These are phyloP conservation scores for Spencermartinsiella ligniputridi DNA, from an alignment of 1,139 yeast species.

Conservation along the genomic window DNA sequence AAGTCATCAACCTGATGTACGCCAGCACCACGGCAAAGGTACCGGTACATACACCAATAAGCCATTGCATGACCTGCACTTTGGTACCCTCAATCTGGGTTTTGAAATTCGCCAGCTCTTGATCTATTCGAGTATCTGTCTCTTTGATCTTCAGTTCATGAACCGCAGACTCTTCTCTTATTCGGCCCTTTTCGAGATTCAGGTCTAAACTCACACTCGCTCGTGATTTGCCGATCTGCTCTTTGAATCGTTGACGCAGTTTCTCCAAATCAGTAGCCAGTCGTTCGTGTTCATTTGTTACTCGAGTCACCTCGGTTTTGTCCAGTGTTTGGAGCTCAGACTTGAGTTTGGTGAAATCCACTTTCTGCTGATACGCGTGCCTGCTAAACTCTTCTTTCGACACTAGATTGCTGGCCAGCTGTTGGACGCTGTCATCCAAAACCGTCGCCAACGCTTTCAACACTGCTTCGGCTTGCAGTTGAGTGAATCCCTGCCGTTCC, in stretches of 20 bases:
- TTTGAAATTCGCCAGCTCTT: constrained; percentile 90
- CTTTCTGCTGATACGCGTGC: constrained; percentile 90
- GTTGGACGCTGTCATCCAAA: constrained; percentile 73
- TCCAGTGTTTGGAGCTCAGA: constrained; percentile 89
- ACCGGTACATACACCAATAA: constrained; percentile 97
- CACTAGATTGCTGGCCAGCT: constrained; percentile 71
- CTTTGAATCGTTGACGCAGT: constrained; percentile 75
- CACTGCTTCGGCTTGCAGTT: constrained; percentile 76
- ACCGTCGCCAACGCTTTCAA: constrained; percentile 72
- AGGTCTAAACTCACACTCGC: constrained; percentile 88
- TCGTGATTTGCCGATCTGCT: constrained; percentile 85
- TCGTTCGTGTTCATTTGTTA: constrained; percentile 85
- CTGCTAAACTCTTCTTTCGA: constrained; percentile 77
- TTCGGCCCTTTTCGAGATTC: constrained; percentile 90
- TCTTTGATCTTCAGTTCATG: constrained; percentile 93
- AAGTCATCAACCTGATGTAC: constrained; percentile 78
- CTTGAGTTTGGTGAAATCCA: constrained; percentile 88
- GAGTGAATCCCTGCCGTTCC: constrained; percentile 65
- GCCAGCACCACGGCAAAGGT: constrained; percentile 91
- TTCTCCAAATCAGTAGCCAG: constrained; percentile 82
- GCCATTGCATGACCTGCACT: constrained; percentile 96
- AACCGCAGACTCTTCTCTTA: constrained; percentile 86
- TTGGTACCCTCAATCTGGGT: constrained; percentile 92
- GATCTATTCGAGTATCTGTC: constrained; percentile 90
- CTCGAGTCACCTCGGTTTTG: constrained; percentile 73